Evolutionary conservation across 2,329 filamentous ascomycete species (phyloP), one percentile per base, ranked within the genome.

Genomic region (Phaeophleospora eucalypticola): DNA sequence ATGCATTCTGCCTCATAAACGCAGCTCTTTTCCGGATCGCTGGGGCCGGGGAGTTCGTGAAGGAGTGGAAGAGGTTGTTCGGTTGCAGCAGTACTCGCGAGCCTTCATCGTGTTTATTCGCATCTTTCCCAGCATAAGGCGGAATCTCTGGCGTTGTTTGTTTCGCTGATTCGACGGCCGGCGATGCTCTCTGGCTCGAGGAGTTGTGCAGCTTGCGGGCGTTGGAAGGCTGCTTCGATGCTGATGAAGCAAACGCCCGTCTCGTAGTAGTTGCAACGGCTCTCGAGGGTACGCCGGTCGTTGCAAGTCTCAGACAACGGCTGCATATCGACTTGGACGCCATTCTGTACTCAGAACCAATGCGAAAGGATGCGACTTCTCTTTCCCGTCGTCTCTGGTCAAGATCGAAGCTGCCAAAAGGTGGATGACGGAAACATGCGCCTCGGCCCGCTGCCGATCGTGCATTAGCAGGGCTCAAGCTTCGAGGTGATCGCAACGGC

Each of bases 31-130:
- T 82, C 59, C 91, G 83, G 54, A 98, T 96, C 52, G 87, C 85
- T 33, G 88, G 85, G 35, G 91, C 86, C 7, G 94, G 93, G 12
- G 93, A 98, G 54, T 84, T 78, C 29, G 88, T 87, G 68, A 93
- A 95, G 8, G 88, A 82, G 69, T 98, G 91, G 75, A 97, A 98
- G 46, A 98, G 83, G 65, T 96, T 86, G 70, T 94, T 82, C 41
- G 82, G 77, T 53, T 75, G 75, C 19, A 95, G 76, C 39, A 81
- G 66, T 4, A 66, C 56, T 32, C 56, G 41, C 56, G 51, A 46
- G 52, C 63, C 62, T 61, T 56, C 52, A 45, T 48, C 41, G 21
- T 60, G 45, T 35, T 36, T 40, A 18, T 46, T 36, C n/a, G 32
- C 32, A 20, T 19, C 24, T 32, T 33, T 36, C 27, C 41, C 4